Base-by-base conservation (phyloP, 495 filamentous ascomycete genomes). In the Astrothelium macrocarpum region DNA sequence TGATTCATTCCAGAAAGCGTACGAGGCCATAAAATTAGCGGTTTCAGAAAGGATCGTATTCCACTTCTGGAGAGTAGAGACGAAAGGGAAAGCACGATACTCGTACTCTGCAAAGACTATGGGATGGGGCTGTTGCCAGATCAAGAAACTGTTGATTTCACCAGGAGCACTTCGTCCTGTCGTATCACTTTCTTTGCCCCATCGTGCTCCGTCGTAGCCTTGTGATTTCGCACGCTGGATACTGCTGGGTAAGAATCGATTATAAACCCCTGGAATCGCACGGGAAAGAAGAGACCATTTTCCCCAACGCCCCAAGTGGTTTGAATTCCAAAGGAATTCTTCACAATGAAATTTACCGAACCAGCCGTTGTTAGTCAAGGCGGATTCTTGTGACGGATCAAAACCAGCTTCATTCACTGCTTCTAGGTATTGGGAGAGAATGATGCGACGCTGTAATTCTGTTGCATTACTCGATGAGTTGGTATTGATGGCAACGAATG, bases 131-230 rank as follows among this genome's bases (percentile, higher is more conserved):
- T 83, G 81, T 64, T 83, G 81, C 81, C 81, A 83, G 61, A 82
- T 81, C 25, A 83, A 68, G 28, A 83, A 68, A 18, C 72, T 74
- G 68, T 83, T 82, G 66, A 83, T 83, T 64, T 82, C 79, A 18
- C 81, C 82, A 9, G 82, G 82, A 12, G 82, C 80, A 45, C 74
- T 78, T 60, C 81, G 71, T 56, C 82, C 82, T 2, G 78, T 77
- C 0, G 82, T 78, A 67, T 84, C 82, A 7, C 77, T 82, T 81
- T 84, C 84, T 70, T 85, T 85, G 9, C 82, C 81, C 77, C 80
- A 79, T 60, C 80, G 76, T 10, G 81, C 79, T 2, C 82, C 82
- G 1, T 66, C 63, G 65, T 84, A 85, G 14, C 82, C 81, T 64
- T 82, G 81, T 0, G 64, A 53, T 9, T 61, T 39, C 0, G 82